Base-by-base conservation (phyloP, 176 grass and related monocot genomes). In the Oryza nivara region DNA sequence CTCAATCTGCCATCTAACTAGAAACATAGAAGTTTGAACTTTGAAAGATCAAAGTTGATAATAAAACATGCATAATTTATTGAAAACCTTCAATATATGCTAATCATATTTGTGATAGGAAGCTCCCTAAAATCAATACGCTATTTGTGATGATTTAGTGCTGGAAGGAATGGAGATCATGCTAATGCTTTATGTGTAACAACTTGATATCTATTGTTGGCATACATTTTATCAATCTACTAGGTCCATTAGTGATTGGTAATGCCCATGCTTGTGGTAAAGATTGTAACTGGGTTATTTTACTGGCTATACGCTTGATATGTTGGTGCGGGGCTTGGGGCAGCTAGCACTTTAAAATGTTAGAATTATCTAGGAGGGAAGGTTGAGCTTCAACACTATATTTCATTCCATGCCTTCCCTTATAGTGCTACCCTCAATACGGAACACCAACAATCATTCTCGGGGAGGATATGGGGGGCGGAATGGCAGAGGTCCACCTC, bases 401-500 rank as follows among this genome's bases (percentile, higher is more conserved):
- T 63, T 91, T 68, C 5, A 49, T 65, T 68, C 17, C 80, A 19
- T 48, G 13, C 52, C 38, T 77, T 84, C 80, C 80, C 15, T 84
- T 80, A 10, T 78, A 97, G 95, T 95, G 83, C 89, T 94, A 70
- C 96, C 93, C 79, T 56, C 86, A 65, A 26, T 96, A 75, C 81
- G 90, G 67, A 94, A 74, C 65, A 89, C 77, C 78, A 93, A 94
- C 71, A 94, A 94, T 86, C 90, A 91, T 72, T 79, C 87, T 46
- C 86, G 96, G 80, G 93, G 96, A 69, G 88, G 85, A 25, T 97
- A 90, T 38, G 87, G 82, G 47, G 82, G 89, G 58, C 86, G 93
- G 82, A 85, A 89, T 88, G 82, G 91, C 68, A 93, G 96, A 87
- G 96, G 96, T n/a, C 85, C 85, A 47, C 90, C 90, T 86, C 84